Evolutionary conservation across 164 flowering plant genomes (phyloP), one percentile per base, ranked within the genome.

Genomic region (Liquidambar formosana): DNA sequence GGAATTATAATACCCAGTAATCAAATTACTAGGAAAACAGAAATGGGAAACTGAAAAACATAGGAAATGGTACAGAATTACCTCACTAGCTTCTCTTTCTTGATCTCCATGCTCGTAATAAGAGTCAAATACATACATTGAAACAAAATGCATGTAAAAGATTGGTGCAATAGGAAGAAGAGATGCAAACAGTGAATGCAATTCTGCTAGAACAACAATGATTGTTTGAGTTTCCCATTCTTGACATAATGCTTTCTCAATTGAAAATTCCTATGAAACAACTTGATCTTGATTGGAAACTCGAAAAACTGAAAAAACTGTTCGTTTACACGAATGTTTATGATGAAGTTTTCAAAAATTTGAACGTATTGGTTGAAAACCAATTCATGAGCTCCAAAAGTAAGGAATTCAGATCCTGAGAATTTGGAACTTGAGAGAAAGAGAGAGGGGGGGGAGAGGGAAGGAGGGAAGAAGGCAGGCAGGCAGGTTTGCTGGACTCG

Each of bases 31-130:
- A 26, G 18, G 0, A 45, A 64, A 66, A 5, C 15, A 21, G 52
- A 63, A 60, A 28, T 4, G 22, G 18, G 21, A 56, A 47, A 19
- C 10, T 66, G 61, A 49, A 79, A 63, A 8, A 68, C 2, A 47
- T 27, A 64, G n/a, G n/a, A n/a, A n/a, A n/a, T n/a, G n/a, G n/a
- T n/a, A n/a, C n/a, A n/a, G n/a, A n/a, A n/a, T n/a, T 79, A 91
- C 92, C 92, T 84, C 46, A 87, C 92, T 33, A 78, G 71, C 79
- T 82, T 87, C 70, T 81, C 92, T 25, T 73, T 83, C 75, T 83
- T 84, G 61, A 75, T 63, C 72, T 81, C 94, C 91, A 84, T 83
- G 46, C 57, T 22, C 28, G 65, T 44, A 18, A 58, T 14, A 58
- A 27, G 62, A 4, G 19, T 58, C 43, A 58, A 15, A 25, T 12